Conservation (phyloP, 2,329 filamentous ascomycete genomes). For the Ophiostoma sp. region DNA sequence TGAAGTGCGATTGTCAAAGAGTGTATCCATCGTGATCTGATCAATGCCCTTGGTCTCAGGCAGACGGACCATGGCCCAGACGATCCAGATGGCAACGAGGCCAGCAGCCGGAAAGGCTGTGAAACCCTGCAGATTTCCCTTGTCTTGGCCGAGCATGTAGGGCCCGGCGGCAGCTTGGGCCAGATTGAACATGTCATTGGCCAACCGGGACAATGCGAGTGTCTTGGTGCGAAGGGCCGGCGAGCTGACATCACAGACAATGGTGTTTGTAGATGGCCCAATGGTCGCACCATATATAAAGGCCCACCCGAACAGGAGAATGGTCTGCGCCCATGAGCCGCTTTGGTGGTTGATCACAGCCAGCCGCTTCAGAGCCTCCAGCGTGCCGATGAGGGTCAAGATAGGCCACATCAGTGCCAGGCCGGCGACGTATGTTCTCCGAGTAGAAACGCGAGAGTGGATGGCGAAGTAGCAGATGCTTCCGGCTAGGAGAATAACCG, state of each 20-base stretch:
- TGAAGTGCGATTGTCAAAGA: constrained; percentile 23
- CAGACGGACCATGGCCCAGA: constrained; percentile 25
- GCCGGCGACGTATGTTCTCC: constrained; percentile 38
- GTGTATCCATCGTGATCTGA: constrained; percentile 26
- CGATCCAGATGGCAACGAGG: constrained; percentile 20
- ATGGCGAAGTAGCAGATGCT: constrained; percentile 42
- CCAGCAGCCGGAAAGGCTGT: constrained; percentile 24
- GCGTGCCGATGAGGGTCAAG: constrained; percentile 41
- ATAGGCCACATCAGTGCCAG: constrained; percentile 34
- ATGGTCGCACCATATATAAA: constrained; percentile 26
- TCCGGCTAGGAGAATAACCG: constrained; percentile 34
- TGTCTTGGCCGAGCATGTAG: constrained; percentile 26
- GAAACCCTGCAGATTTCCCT: constrained; percentile 25
- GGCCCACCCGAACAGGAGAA: constrained; percentile 42
- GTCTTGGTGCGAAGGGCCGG: constrained; percentile 27
- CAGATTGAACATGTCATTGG: constrained; percentile 26
- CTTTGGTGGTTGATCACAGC: constrained; percentile 28
- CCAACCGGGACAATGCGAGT: constrained; percentile 24
- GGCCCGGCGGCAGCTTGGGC: constrained; percentile 26
- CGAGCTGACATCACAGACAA: constrained; percentile 26
- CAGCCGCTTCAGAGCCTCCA: constrained; percentile 37
- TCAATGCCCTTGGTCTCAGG: constrained; percentile 26
- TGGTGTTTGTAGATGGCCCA: constrained; percentile 25
- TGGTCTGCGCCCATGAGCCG: constrained; percentile 38
- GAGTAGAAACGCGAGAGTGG: constrained; percentile 39